These are phyloP conservation scores for Mycena crocata DNA, from an alignment of 768 basidiomycete genomes.

Conservation along the genomic window DNA sequence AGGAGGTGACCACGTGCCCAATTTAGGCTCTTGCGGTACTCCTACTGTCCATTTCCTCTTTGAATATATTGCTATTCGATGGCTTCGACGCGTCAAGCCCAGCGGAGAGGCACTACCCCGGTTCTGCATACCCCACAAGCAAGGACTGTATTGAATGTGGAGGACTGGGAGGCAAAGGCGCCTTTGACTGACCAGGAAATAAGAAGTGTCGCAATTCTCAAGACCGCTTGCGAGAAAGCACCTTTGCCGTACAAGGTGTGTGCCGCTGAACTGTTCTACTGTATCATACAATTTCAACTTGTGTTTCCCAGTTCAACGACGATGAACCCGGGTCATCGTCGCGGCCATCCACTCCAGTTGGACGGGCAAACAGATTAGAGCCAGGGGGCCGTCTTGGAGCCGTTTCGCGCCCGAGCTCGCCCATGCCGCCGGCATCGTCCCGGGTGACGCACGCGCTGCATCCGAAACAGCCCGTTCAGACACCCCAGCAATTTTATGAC, in stretches of 20 bases:
- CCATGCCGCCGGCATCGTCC: slow-evolving; percentile 32
- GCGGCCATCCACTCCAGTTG: slow-evolving; percentile 52
- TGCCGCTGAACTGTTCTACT: neutral
- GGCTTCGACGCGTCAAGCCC: slow-evolving; percentile 23
- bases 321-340: slow-evolving; percentile 43
- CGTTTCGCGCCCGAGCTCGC: slow-evolving; percentile 25
- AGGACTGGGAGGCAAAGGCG: slow-evolving; percentile 92
- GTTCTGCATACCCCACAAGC: slow-evolving; percentile 34
- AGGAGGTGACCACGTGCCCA: neutral
- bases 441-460: slow-evolving; percentile 66
- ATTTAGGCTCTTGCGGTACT: no score
- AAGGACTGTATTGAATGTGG: slow-evolving; percentile 70
- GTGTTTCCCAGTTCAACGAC: slow-evolving; percentile 33
- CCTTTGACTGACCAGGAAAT: slow-evolving; percentile 78
- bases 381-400: slow-evolving; percentile 34
- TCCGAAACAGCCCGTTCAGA: slow-evolving; percentile 83
- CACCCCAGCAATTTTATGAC: slow-evolving; percentile 96
- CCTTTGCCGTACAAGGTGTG: slow-evolving; percentile 83
- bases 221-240: slow-evolving; percentile 67
- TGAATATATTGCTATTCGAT: no score
- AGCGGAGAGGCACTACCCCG: slow-evolving; percentile 22
- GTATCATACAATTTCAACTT: slow-evolving; percentile 42
- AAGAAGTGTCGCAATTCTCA: slow-evolving; percentile 72
- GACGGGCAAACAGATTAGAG: slow-evolving; percentile 25
- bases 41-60: no score